phyloP scores from a whole-genome alignment of 352 stramenopile species.

The Phytopythium oedochilum region DNA sequence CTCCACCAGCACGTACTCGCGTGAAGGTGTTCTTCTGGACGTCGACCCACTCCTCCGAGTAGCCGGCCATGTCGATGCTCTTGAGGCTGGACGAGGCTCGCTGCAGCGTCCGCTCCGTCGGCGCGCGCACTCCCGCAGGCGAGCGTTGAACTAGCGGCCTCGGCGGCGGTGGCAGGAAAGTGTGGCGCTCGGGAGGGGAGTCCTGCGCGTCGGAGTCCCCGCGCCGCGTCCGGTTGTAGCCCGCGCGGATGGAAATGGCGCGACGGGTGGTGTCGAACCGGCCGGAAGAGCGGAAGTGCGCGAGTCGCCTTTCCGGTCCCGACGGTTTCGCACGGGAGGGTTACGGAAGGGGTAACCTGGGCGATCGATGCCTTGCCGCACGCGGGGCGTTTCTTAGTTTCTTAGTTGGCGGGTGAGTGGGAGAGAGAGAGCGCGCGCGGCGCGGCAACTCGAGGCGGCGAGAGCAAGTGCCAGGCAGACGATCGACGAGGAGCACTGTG shows the following conservation, averaged over 20 bases:
- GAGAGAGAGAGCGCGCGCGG: neutral
- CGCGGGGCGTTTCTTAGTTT: too few species aligned
- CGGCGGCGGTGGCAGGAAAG: neutral
- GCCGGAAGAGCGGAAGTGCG: neutral
- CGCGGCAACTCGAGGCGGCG: too few species aligned
- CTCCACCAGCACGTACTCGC: constrained; percentile 34
- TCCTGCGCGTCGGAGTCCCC: neutral
- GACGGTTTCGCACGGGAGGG: neutral
- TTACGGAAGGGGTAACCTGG: too few species aligned
- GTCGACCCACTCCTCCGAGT: constrained; percentile 84
- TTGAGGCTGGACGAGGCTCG: constrained; percentile 1
- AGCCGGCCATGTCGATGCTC: constrained; percentile 44
- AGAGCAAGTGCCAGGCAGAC: too few species aligned
- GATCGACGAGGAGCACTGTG: too few species aligned
- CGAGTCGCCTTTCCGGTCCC: neutral
- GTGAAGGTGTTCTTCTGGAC: constrained; percentile 93
- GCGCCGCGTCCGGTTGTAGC: neutral
- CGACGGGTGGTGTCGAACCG: neutral
- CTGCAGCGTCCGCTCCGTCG: neutral
- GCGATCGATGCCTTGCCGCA: too few species aligned
- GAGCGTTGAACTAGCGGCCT: neutral
- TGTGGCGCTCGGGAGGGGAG: neutral
- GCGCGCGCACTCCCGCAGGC: constrained; percentile 2
- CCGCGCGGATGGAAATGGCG: constrained; percentile 2
- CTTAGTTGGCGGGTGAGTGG: neutral